A percentile compares a stretch with the other conserved stretches of the same genome.
These are phyloP conservation scores for Durusdinium trenchii DNA, from an alignment of 73 alveolate species.

Conservation along the genomic window DNA sequence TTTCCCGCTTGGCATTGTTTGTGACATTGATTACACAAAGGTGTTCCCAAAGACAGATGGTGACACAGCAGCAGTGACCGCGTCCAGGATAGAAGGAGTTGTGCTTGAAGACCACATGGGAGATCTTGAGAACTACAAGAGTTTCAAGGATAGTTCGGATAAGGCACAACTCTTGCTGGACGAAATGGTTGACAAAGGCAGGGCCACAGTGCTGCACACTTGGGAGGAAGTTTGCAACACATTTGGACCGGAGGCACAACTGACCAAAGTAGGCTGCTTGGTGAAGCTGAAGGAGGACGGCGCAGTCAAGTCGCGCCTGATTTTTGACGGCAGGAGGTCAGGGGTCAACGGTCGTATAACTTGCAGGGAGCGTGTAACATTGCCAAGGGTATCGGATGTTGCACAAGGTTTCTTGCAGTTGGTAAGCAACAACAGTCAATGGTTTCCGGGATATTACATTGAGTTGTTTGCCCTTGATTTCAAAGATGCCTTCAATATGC, in stretches of 20 bases:
- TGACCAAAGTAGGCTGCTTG: neutral
- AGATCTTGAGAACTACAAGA: neutral
- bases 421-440: neutral
- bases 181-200: neutral
- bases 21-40: neutral
- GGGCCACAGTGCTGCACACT: neutral
- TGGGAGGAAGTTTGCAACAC: neutral
- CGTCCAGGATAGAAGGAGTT: neutral
- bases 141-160: neutral
- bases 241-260: neutral
- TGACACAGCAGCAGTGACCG: neutral
- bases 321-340: neutral
- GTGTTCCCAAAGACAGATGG: neutral
- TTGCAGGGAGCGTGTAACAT: neutral
- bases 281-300: neutral
- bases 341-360: neutral
- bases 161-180: neutral
- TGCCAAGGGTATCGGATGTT: neutral
- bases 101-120: neutral
- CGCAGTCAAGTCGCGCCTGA: neutral
- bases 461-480: neutral
- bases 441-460: neutral
- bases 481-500: conserved; percentile 15
- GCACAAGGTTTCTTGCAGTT: too few relatives aligned
- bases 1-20: neutral